Base-by-base conservation (phyloP, 495 filamentous ascomycete genomes). In the Xylaria venustula region DNA sequence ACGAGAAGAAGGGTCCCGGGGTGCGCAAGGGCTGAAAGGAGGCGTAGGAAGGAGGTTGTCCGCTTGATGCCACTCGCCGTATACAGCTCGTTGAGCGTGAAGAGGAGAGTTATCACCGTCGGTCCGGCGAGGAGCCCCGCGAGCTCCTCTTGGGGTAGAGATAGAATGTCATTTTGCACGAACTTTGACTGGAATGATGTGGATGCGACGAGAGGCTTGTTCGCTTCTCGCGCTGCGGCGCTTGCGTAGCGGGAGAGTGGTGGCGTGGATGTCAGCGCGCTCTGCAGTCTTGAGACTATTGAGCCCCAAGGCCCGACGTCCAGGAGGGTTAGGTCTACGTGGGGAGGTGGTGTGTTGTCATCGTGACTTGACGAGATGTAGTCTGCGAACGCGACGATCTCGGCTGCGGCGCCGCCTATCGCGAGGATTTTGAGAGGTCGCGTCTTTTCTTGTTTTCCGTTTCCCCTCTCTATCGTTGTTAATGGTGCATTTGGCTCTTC, bases 11-110 rank as follows among this genome's bases (percentile, higher is more conserved):
- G 66, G 1, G 90, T 82, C 0, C 87, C 88, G 0, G 72, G 48
- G 8, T 79, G 74, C 2, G 89, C 63, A 1, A 77, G 54, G 7
- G 81, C 71, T 12, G 86, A 89, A 3, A 95, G 72, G 1, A 77
- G 72, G 1, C 91, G 79, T 0, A 98, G 78, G 62, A 98, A 86
- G 0, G 73, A 74, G 1, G 93, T 96, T 0, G 93, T 89, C 46
- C 84, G 83, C 4, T 84, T 76, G 54, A 92, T 79, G 2, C 90
- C 92, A 9, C 86, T 81, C 0, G 84, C 80, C 0, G 81, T 80
- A 77, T 96, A 97, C 3, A 98, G 87, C 74, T 98, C 94, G 72
- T 97, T 98, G n/a, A 97, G 83, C 0, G 93, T 96, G 80, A 97
- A 98, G 74, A 97, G 86, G 0, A 97, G 73, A 0, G 94, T 96